Percentiles rank a stretch among this genome's conserved stretches.
Conservation (phyloP, 345 rosid species). For the Cochlearia excelsa region DNA sequence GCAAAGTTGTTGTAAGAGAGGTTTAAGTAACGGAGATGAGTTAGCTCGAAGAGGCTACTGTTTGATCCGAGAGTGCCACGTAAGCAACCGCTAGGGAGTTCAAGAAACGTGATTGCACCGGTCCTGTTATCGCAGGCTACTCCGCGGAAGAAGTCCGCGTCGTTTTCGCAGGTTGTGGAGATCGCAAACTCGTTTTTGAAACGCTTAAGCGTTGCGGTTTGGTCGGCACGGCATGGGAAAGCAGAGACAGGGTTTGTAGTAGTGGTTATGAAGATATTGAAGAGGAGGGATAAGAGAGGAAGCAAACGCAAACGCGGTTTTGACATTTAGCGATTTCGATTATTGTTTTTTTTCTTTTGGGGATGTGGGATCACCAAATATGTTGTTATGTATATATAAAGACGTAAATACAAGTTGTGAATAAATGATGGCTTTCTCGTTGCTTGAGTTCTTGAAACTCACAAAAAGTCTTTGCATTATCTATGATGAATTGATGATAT, state of each 20-base stretch:
- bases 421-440: background rate
- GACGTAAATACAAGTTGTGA: no score
- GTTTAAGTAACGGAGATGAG: constrained; percentile 14
- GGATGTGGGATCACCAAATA: no score
- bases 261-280: background rate
- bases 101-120: constrained; percentile 14
- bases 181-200: constrained; percentile 27
- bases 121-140: constrained; percentile 31
- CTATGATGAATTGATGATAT: no score
- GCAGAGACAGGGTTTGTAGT: constrained; percentile 14
- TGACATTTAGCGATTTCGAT: constrained; percentile 1
- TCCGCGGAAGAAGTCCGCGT: constrained; percentile 9
- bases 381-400: no score
- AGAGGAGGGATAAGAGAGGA: constrained; percentile 3
- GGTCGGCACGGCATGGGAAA: constrained; percentile 27
- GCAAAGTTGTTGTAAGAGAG: constrained; percentile 28
- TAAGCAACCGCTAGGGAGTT: constrained; percentile 19
- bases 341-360: no score
- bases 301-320: constrained; percentile 14
- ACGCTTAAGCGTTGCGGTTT: constrained; percentile 14
- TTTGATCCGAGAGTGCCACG: constrained; percentile 22
- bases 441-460: constrained; percentile 3
- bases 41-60: constrained; percentile 28
- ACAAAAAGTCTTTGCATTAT: background rate
- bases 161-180: constrained; percentile 18